phyloP scores from a whole-genome alignment of 768 basidiomycete genomes.

The Mycena floridula region DNA sequence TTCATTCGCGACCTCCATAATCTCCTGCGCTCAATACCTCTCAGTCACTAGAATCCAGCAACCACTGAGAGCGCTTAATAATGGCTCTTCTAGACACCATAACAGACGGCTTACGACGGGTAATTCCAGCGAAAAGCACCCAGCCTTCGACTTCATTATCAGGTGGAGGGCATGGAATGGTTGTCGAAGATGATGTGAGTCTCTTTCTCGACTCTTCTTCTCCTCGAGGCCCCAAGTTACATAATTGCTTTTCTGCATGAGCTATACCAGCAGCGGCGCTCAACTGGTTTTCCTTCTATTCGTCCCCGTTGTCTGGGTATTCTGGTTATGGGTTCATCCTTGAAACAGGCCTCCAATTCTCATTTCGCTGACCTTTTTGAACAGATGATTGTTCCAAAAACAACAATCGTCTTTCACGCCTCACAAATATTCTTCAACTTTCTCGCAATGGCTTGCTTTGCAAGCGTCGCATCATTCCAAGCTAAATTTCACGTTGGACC shows the following conservation, averaged over 20 bases:
- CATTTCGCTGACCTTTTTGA: slow-evolving; percentile 13
- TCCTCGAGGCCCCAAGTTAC: background rate
- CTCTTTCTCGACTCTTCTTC: slow-evolving; percentile 2
- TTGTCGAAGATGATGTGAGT: slow-evolving; percentile 72
- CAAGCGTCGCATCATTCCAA: slow-evolving; percentile 84
- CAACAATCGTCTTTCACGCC: slow-evolving; percentile 67
- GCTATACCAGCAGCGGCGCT: slow-evolving; percentile 23
- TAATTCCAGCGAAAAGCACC: slow-evolving; percentile 40
- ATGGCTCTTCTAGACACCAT: slow-evolving; percentile 59
- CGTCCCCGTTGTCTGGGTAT: slow-evolving; percentile 55
- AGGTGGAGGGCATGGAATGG: slow-evolving; percentile 56
- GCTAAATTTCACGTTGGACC: slow-evolving; percentile 79
- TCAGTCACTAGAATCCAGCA: too few relatives aligned
- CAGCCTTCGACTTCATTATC: slow-evolving; percentile 26
- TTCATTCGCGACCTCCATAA: too few relatives aligned
- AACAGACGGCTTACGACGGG: slow-evolving; percentile 39
- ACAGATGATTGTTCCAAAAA: slow-evolving; percentile 86
- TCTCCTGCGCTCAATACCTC: too few relatives aligned
- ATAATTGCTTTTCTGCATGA: slow-evolving; percentile 2
- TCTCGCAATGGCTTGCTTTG: slow-evolving; percentile 87
- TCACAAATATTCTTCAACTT: slow-evolving; percentile 91
- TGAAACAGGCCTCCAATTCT: too few relatives aligned
- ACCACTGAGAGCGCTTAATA: too few relatives aligned
- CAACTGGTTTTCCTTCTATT: slow-evolving; percentile 59
- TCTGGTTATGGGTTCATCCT: slow-evolving; percentile 61